Evolutionary conservation across 2,329 filamentous ascomycete species (phyloP).

Genomic region (Aspergillus quadricinctus): DNA sequence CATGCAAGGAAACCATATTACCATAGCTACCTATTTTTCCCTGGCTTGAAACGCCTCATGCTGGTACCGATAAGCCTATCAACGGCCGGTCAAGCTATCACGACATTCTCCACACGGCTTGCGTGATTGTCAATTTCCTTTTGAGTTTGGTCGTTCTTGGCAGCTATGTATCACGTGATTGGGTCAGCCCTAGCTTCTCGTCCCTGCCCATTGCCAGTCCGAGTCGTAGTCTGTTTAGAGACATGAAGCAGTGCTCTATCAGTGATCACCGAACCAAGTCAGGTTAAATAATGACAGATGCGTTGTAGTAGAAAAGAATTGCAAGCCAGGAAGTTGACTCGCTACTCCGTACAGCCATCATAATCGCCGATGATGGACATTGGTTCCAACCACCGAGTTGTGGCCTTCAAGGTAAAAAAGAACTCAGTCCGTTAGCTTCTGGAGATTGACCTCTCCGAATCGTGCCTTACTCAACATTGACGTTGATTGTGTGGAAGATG

Average conservation of each 20-base stretch:
- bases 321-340: neutral
- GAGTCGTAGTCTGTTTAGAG: neutral
- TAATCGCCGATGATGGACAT: neutral
- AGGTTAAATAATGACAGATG: neutral
- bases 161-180: conserved; percentile 1
- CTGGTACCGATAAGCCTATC: no score
- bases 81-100: conserved; percentile 11
- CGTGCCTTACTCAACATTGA: no score
- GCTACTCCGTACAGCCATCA: neutral
- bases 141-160: neutral
- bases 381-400: no score
- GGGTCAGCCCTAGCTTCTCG: neutral
- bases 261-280: neutral
- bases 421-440: no score
- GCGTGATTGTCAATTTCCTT: conserved; percentile 18
- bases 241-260: neutral
- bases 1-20: no score
- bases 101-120: conserved; percentile 21
- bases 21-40: no score
- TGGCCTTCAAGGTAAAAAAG: no score
- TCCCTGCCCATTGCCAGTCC: neutral
- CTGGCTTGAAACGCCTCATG: no score
- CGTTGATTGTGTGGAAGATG: no score
- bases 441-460: no score
- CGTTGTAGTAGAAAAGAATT: neutral